Evolutionary conservation across 1,139 yeast genomes (phyloP).

Genomic region (Geotrichum candidum): DNA sequence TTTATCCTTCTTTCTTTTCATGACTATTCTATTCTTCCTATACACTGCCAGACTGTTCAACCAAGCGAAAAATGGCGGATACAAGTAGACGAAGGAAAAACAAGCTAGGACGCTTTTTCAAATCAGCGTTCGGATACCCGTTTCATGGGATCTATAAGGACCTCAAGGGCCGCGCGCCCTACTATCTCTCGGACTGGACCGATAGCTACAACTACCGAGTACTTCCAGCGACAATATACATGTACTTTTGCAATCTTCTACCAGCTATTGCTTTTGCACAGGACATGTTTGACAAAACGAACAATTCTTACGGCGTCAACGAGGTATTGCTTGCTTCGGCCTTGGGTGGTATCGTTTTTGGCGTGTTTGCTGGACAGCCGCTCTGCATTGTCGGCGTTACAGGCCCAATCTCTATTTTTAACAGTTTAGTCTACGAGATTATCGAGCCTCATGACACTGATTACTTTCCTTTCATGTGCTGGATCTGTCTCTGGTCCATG

Average conservation of each 20-base stretch:
- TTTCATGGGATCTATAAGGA: constrained; percentile 58
- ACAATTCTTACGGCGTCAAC: constrained; percentile 82
- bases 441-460: constrained; percentile 52
- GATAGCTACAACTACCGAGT: constrained; percentile 86
- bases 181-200: constrained; percentile 66
- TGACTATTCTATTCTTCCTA: neutral
- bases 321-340: constrained; percentile 83
- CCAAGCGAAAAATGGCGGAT: neutral
- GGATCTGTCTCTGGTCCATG: constrained; percentile 93
- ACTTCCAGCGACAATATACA: constrained; percentile 75
- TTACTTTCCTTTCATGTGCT: constrained; percentile 89
- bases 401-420: constrained; percentile 82
- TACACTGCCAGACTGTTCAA: neutral
- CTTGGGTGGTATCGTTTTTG: constrained; percentile 83
- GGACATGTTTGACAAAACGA: constrained; percentile 86
- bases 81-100: neutral
- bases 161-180: constrained; percentile 52
- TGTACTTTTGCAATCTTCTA: constrained; percentile 78
- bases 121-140: constrained; percentile 29
- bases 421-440: constrained; percentile 82
- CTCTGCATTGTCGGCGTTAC: constrained; percentile 96
- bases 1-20: neutral
- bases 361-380: constrained; percentile 83
- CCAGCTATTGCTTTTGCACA: constrained; percentile 97
- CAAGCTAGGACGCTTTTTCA: neutral